These are phyloP conservation scores for Candida manassasensis DNA, from an alignment of 805 yeast genomes.

Conservation along the genomic window DNA sequence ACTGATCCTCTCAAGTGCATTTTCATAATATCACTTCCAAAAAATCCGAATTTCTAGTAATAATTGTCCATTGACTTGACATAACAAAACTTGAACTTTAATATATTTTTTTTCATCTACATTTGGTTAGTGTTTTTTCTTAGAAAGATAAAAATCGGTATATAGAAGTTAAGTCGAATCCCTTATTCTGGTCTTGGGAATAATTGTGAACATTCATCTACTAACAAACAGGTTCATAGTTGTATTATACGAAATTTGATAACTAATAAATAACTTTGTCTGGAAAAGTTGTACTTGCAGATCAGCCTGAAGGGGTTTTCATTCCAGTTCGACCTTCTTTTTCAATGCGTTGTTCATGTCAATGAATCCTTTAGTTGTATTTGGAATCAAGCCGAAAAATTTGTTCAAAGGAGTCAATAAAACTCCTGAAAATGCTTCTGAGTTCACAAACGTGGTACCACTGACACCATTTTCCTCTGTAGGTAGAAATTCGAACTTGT, in stretches of 20 bases:
- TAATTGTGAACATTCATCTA: constrained; percentile 1
- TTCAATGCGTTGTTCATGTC: constrained; percentile 3
- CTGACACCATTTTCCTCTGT: not conserved
- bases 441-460: constrained; percentile 1
- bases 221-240: not conserved
- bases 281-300: too few species aligned
- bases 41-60: constrained; percentile 2
- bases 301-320: too few species aligned
- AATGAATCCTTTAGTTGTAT: not conserved
- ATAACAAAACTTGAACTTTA: constrained; percentile 4
- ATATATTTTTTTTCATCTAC: constrained; percentile 2
- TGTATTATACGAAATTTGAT: not conserved
- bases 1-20: too few species aligned
- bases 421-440: not conserved
- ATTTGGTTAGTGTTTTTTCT: constrained; percentile 4
- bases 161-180: constrained; percentile 1
- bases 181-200: constrained; percentile 6
- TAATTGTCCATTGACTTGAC: not conserved
- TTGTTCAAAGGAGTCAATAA: constrained; percentile 1
- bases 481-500: not conserved
- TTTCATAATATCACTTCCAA: too few species aligned
- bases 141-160: constrained; percentile 3
- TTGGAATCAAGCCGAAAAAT: not conserved
- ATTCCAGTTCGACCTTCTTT: not conserved
- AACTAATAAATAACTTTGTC: too few species aligned